Evolutionary conservation across 2,329 filamentous ascomycete species (phyloP), one percentile per base, ranked within the genome.

Genomic region (Sporothrix phasma): DNA sequence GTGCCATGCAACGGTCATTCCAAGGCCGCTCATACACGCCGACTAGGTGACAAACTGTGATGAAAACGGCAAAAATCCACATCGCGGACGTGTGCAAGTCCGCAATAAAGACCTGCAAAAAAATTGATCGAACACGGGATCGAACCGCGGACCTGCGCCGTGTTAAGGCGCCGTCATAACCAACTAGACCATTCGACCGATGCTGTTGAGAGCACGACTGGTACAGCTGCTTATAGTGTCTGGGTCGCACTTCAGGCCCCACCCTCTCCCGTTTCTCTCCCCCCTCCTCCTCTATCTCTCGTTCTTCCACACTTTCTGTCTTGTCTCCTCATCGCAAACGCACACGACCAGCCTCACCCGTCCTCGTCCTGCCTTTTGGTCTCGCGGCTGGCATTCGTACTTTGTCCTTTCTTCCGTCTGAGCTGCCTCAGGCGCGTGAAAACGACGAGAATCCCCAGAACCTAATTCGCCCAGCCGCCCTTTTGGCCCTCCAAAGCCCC

Each of bases 101-200:
- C n/a, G n/a, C n/a, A n/a, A n/a, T n/a, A 37, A 64, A 64, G 60
- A 43, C n/a, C n/a, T n/a, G n/a, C n/a, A 46, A 47, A 62, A 51
- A 26, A 29, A 54, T 17, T 66, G 64, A 66, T 66, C 62, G 65
- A 64, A 58, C 59, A 62, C 65, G 62, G 65, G 62, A 66, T 66
- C 49, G 65, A 64, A 64, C 62, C 65, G 64, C 64, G 61, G 64
- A 66, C 64, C 64, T 66, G 61, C 61, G 64, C 64, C 64, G 64
- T 65, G 64, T 65, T 65, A 65, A 65, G 64, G 64, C 64, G 61
- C 61, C 64, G 64, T 65, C 64, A 65, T 65, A 65, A 65, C 64
- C 64, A 65, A 65, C 64, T 65, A 65, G 64, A 66, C 64, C 64
- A 66, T 61, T 63, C 64, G 64, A 66, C 64, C 64, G 15, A 45